Percentiles rank a stretch among this genome's conserved stretches.
Evolutionary conservation across 768 basidiomycete species (phyloP).

Genomic region (Gyrodon lividus): DNA sequence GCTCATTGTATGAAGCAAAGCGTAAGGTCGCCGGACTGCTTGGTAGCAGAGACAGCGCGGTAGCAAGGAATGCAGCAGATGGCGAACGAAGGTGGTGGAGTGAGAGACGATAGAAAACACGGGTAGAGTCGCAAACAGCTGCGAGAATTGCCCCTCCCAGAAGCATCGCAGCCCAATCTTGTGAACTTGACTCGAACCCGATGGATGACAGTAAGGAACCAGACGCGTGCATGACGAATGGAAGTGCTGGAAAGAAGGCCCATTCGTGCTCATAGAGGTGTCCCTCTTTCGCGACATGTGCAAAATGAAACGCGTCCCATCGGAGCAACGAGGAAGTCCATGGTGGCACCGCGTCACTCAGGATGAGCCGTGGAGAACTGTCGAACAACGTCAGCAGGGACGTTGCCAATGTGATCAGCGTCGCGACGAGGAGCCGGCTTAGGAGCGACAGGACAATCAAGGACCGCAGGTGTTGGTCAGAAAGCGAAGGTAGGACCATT

Average conservation of each 20-base stretch:
- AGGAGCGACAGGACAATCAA: constrained; percentile 25
- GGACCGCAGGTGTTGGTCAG: constrained; percentile 17
- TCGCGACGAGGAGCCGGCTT: constrained; percentile 18
- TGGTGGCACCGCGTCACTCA: constrained; percentile 8
- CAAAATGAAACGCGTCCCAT: constrained; percentile 90
- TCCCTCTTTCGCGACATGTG: constrained; percentile 57
- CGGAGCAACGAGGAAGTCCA: constrained; percentile 48
- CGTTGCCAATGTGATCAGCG: constrained; percentile 20
- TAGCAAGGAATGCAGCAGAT: constrained; percentile 57
- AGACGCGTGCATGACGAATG: constrained; percentile 50
- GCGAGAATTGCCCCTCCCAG: constrained; percentile 38
- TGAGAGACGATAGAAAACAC: constrained; percentile 58
- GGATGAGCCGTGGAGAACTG: constrained; percentile 24
- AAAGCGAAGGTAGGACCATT: constrained; percentile 2
- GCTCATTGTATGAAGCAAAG: constrained; percentile 77
- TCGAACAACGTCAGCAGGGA: constrained; percentile 25
- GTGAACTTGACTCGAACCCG: constrained; percentile 1
- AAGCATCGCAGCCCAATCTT: constrained; percentile 29
- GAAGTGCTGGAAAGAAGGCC: constrained; percentile 81
- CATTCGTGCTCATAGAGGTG: constrained; percentile 76
- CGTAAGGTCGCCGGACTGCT: constrained; percentile 76
- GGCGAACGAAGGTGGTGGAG: constrained; percentile 53
- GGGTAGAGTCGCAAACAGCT: constrained; percentile 41
- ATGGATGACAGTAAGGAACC: constrained; percentile 20
- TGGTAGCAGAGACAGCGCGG: constrained; percentile 71